Evolutionary conservation across 2,329 filamentous ascomycete genomes (phyloP), one percentile per base, ranked within the genome.

Genomic region (Cytospora piceae): DNA sequence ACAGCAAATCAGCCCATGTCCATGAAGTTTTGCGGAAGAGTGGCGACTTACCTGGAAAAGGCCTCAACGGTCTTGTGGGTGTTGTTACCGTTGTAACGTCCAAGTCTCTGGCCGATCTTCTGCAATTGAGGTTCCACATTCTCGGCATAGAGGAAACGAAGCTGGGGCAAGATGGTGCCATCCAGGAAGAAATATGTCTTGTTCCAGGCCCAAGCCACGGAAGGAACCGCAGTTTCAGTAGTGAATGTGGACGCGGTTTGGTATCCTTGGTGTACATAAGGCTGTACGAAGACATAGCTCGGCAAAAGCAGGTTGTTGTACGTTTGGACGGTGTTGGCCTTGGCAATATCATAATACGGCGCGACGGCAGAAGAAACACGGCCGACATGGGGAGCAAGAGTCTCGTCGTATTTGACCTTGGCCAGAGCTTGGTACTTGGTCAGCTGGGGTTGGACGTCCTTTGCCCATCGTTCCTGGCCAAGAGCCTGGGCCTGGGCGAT

Each of bases 111-210:
- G 15, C 92, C 92, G 72, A 99, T 98, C 72, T 93, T 92, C 64
- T 94, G 86, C 17, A 99, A 84, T 77, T 99, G 96, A 17, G 96
- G 96, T 79, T 98, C 94, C 4, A 99, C 94, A 72, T 96, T 97
- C 73, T 97, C 89, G 14, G 89, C 86, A 73, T 98, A 98, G 6
- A 97, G 80, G 17, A 91, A 84, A 31, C 90, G 87, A 14, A 97
- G 69, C 69, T 90, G 89, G 2, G 94, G 94, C 90, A 92, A 95
- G 20, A 98, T 81, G 2, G 88, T 89, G 56, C 87, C 86, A 65
- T 93, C 87, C 39, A 96, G 79, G 73, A 97, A 94, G 15, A 84
- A 79, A 66, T 87, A 86, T 0, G 86, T 85, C 66, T 87, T 87
- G 64, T 87, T 87, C 84, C 90, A 92, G 3, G 86, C 86, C 81